These are phyloP conservation scores for Monilinia fructigena DNA, from an alignment of 2,329 filamentous ascomycete genomes.

Conservation along the genomic window DNA sequence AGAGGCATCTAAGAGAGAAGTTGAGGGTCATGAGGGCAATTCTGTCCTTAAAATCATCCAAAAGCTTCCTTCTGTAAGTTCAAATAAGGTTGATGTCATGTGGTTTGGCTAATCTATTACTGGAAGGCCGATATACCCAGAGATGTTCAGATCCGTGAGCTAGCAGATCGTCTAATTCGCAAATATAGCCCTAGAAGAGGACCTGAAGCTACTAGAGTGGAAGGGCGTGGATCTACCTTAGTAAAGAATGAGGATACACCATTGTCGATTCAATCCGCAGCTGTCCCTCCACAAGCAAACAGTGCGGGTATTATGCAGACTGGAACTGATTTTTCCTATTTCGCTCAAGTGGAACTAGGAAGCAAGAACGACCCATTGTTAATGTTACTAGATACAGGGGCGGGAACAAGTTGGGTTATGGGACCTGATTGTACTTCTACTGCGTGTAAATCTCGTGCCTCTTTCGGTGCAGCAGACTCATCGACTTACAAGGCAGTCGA, in stretches of 20 bases:
- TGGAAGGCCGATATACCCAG: conserved; percentile 25
- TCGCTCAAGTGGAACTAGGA: conserved; percentile 57
- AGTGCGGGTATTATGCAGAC: conserved; percentile 61
- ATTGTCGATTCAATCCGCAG: conserved; percentile 30
- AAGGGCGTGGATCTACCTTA: conserved; percentile 22
- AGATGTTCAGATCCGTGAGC: conserved; percentile 28
- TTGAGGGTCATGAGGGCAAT: conserved; percentile 8
- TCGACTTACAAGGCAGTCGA: conserved; percentile 55
- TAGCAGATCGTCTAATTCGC: conserved; percentile 31
- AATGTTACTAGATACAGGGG: conserved; percentile 66
- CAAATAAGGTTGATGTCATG: not conserved
- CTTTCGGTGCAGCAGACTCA: conserved; percentile 66
- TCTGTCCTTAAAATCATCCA: conserved; percentile 28
- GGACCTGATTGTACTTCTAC: conserved; percentile 62
- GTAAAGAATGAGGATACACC: conserved; percentile 33
- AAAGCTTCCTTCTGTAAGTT: conserved; percentile 29
- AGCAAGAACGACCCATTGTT: conserved; percentile 54
- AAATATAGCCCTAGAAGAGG: conserved; percentile 33
- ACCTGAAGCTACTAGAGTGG: conserved; percentile 10
- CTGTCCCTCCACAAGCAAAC: conserved; percentile 47
- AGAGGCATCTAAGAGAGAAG: conserved; percentile 3
- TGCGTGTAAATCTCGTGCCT: conserved; percentile 68
- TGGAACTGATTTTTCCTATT: conserved; percentile 65
- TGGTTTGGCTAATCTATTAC: conserved; percentile 13
- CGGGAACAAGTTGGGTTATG: conserved; percentile 82